A percentile compares a stretch with the other conserved stretches of the same genome.
These are phyloP conservation scores for Auriscalpium orientale DNA, from an alignment of 768 basidiomycete species.

Conservation along the genomic window DNA sequence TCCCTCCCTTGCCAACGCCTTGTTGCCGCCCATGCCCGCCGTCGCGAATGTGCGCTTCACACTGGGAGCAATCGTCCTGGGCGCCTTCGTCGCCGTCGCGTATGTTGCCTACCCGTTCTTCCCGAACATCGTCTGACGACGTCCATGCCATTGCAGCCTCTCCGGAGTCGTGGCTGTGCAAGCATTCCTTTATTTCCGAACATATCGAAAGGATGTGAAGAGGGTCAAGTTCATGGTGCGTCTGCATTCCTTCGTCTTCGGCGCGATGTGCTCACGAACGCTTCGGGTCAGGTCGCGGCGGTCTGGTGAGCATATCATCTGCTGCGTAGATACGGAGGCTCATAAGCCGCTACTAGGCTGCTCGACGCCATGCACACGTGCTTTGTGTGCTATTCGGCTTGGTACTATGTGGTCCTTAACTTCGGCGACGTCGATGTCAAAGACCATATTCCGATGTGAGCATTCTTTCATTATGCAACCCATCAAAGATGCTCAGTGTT, in stretches of 20 bases:
- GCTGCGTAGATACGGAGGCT: background rate
- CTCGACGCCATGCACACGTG: conserved; percentile 8
- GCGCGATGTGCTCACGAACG: background rate
- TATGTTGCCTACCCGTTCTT: background rate
- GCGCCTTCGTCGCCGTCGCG: conserved; percentile 8
- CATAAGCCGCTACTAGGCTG: conserved; percentile 2
- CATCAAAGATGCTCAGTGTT: background rate
- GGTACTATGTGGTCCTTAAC: conserved; percentile 13
- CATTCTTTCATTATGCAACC: background rate
- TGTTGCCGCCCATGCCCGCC: conserved; percentile 8
- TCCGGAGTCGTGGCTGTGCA: conserved; percentile 10
- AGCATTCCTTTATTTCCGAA: conserved; percentile 7
- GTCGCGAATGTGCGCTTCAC: background rate
- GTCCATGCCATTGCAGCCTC: conserved; percentile 2
- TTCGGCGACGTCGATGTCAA: conserved; percentile 3
- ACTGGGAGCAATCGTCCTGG: conserved; percentile 9
- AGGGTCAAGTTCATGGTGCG: conserved; percentile 8
- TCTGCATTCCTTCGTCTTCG: background rate
- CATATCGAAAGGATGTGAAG: conserved; percentile 3
- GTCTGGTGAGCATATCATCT: conserved; percentile 6
- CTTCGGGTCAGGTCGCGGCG: conserved; percentile 1
- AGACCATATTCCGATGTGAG: conserved; percentile 8
- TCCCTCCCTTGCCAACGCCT: no score
- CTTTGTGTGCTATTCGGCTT: conserved; percentile 8
- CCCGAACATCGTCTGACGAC: background rate